Evolutionary conservation across 1,284 basidiomycete genomes (phyloP), one percentile per base, ranked within the genome.

Genomic region (Singerocomus rubriflavus): DNA sequence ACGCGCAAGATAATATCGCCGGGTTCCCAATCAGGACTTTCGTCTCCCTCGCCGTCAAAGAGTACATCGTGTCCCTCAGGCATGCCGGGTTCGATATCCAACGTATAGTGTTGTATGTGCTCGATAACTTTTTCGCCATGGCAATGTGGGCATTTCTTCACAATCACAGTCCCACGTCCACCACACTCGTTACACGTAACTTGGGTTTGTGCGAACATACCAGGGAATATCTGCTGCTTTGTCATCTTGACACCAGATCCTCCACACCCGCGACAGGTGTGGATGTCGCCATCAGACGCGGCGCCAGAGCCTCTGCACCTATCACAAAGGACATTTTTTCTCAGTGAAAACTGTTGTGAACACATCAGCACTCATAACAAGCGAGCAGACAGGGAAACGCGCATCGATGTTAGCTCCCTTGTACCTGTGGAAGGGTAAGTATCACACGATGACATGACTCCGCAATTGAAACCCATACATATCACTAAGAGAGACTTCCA

Each of bases 221-320:
- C 93, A 1, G 93, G 93, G 76, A 95, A 93, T 57, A 98, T 90
- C 75, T 96, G 94, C 67, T 96, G 93, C 50, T 92, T 87, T 50
- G 87, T 80, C 29, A 96, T 70, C 61, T 89, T 86, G 50, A 94
- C 79, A 36, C 94, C 94, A 50, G 84, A 77, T n/a, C 94, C 94
- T 41, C 81, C 78, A 65, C 94, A 98, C 10, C 80, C 78, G 4
- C 78, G 67, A 65, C 94, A 98, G 16, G 80, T 79, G 57, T 92
- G 87, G 30, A 98, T 89, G 64, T 97, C 92, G 11, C 78, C 69
- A 42, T 91, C 87, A 1, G 91, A 91, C 2, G 92, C 88, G 1
- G 95, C 94, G 26, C 94, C 94, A 4, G 89, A 84, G 6, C 94
- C 94, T 59, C 92, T 84, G 71, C 94, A 98, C 66, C 94, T 88